Evolutionary conservation across 164 flowering plant species (phyloP).

Genomic region (Sedum album): DNA sequence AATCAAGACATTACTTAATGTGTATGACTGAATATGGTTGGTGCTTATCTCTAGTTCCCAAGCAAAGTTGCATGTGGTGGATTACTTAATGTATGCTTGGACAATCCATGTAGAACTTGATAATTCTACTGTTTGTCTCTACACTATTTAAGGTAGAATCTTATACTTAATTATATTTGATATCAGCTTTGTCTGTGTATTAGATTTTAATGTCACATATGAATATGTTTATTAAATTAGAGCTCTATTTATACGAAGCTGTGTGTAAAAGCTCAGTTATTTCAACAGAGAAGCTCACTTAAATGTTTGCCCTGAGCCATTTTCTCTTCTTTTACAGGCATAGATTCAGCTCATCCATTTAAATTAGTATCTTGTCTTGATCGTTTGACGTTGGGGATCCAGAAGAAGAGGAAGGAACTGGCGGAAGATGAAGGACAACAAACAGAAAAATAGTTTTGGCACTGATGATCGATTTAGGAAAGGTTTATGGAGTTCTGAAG

Average conservation of each 20-base stretch:
- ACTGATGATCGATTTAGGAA: constrained; percentile 15
- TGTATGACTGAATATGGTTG: not conserved
- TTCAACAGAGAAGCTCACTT: not conserved
- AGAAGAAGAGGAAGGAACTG: not conserved
- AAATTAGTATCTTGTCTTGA: not conserved
- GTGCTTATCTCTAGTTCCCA: constrained; percentile 3
- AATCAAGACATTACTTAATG: not conserved
- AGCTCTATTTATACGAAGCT: not conserved
- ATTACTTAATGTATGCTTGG: not conserved
- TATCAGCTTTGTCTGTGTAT: not conserved
- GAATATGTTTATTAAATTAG: not conserved
- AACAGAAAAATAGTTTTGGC: not conserved
- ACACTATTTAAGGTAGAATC: not conserved
- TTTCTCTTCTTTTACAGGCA: not conserved
- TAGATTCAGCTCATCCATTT: not conserved
- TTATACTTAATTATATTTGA: not conserved
- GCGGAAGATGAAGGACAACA: not conserved
- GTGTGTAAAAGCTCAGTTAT: not conserved
- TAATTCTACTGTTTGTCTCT: not conserved
- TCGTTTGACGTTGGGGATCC: not conserved
- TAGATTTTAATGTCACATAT: no score
- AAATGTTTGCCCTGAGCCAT: not conserved
- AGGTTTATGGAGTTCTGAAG: constrained; percentile 27
- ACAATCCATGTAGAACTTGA: not conserved
- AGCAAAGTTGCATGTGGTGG: not conserved